Conservation (phyloP, 345 rosid species). For the Eucalyptus curtisii region DNA sequence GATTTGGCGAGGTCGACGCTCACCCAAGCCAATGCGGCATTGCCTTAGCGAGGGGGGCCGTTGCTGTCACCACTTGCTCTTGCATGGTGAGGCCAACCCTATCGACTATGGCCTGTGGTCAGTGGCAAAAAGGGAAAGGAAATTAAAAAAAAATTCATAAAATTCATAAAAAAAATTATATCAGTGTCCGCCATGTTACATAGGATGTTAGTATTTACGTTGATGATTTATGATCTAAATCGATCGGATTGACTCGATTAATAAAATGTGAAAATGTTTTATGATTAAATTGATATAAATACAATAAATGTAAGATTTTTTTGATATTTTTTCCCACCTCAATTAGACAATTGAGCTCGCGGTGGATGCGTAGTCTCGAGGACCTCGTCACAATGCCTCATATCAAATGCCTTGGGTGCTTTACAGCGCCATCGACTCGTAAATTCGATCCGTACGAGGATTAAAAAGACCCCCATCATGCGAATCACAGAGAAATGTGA, state of each 20-base stretch:
- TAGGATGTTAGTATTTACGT: too few species aligned
- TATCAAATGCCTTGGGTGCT: neutral
- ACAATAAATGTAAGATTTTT: too few species aligned
- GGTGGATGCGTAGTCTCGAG: neutral
- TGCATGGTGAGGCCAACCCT: neutral
- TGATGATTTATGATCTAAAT: accelerated
- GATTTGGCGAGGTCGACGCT: neutral
- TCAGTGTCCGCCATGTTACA: accelerated
- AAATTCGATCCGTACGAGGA: neutral
- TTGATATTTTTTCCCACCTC: neutral
- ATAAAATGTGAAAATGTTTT: too few species aligned
- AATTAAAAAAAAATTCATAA: too few species aligned
- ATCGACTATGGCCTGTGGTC: accelerated
- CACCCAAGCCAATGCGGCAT: neutral
- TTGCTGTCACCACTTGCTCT: neutral
- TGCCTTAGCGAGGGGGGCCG: neutral
- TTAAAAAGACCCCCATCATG: neutral
- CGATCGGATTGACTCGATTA: accelerated
- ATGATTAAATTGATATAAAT: too few species aligned
- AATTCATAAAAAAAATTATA: too few species aligned
- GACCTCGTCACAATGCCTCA: neutral
- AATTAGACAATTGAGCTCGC: neutral
- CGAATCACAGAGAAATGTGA: neutral
- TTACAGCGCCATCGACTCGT: neutral
- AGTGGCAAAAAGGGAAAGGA: neutral